phyloP scores from a whole-genome alignment of 23 red algal genomes.

The Gracilaria caudata region DNA sequence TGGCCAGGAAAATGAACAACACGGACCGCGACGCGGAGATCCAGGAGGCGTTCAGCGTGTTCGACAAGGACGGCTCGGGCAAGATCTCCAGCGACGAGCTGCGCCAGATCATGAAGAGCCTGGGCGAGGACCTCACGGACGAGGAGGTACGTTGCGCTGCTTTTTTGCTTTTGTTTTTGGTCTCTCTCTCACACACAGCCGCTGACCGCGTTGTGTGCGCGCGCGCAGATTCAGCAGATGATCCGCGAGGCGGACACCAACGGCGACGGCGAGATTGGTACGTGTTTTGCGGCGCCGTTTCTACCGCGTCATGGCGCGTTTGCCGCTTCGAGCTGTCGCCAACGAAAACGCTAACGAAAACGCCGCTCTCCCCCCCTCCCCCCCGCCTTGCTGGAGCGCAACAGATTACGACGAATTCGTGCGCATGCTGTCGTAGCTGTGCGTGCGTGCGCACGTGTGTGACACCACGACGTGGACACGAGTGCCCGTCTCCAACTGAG shows the following conservation, averaged over 20 bases:
- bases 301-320: background rate
- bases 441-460: background rate
- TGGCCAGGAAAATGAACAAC: constrained; percentile 90
- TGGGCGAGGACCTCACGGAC: constrained; percentile 94
- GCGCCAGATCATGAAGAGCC: constrained; percentile 82
- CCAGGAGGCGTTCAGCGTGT: constrained; percentile 89
- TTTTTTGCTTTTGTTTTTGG: background rate
- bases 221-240: constrained; percentile 80
- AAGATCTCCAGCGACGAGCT: constrained; percentile 90
- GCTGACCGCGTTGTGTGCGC: background rate
- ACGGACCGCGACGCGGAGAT: constrained; percentile 85
- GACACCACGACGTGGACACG: too few species aligned
- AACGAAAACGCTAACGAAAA: too few species aligned
- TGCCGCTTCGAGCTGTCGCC: too few species aligned
- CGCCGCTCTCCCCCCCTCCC: background rate
- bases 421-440: constrained; percentile 56
- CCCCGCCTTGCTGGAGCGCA: background rate
- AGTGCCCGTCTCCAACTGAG: too few species aligned
- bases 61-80: constrained; percentile 97
- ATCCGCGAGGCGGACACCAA: constrained; percentile 89
- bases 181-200: background rate
- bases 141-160: constrained; percentile 72
- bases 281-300: background rate
- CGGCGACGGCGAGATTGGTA: constrained; percentile 83
- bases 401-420: constrained; percentile 72